Base-by-base conservation (phyloP, 495 filamentous ascomycete genomes). In the Lentithecium fluviatile region DNA sequence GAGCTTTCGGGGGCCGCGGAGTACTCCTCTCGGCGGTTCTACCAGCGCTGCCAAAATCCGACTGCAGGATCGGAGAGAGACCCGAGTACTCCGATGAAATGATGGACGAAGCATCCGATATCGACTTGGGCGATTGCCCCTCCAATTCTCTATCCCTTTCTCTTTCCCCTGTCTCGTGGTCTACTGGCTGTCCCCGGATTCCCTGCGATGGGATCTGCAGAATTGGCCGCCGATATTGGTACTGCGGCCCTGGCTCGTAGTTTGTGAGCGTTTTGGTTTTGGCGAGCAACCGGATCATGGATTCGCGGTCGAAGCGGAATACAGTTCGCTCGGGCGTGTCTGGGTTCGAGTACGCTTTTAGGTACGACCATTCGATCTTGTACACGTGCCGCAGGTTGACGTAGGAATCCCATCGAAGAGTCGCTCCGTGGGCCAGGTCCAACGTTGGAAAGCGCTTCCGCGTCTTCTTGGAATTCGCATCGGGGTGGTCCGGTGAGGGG, bases 361-460 rank as follows among this genome's bases (percentile, higher is more conserved):
- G 47, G 37, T 53, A 25, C 2, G 40, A 21, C 60, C 50, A 61
- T 6, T 61, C 52, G 13, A 64, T 52, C 45, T 42, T 48, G 29
- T 64, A 68, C 15, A 68, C 52, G n/a, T 64, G 45, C 8, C 50
- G 56, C 19, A 64, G 55, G 37, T 68, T 68, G 11, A 68, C 60
- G 37, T 68, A 68, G 4, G 60, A 64, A 17, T 64, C 52, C 65
- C 65, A 68, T 12, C 65, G 55, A 38, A 68, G 23, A 3, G 21
- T n/a, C 10, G 60, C 56, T 21, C 47, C 47, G 12, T 24, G 23
- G 4, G 32, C 45, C 13, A 68, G 45, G 1, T 52, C 51, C 12
- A 68, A 21, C 0, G 60, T 60, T 13, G 65, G 65, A 25, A 64
- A 61, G 20, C 57, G 1, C 32, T 66, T 66, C 20, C 38, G 48